Evolutionary conservation across 768 basidiomycete genomes (phyloP).

Genomic region (Royoungia palumana): DNA sequence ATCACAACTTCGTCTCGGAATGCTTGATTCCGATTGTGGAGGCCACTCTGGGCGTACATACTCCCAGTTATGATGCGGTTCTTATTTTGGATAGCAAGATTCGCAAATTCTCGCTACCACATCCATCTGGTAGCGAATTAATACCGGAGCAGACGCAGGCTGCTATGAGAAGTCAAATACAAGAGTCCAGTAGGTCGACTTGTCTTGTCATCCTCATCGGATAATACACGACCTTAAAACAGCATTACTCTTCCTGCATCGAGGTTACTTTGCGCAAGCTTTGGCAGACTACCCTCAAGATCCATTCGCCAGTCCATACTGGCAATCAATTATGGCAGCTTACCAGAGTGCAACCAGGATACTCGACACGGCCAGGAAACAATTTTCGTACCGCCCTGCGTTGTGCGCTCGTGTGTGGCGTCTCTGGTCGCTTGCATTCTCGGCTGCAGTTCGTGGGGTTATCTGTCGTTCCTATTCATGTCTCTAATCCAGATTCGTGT

Average conservation of each 20-base stretch:
- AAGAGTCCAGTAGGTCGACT: slow-evolving; percentile 39
- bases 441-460: slow-evolving; percentile 44
- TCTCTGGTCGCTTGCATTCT: slow-evolving; percentile 57
- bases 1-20: slow-evolving; percentile 38
- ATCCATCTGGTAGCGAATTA: slow-evolving; percentile 18
- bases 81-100: slow-evolving; percentile 51
- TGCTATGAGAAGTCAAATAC: slow-evolving; percentile 43
- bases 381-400: slow-evolving; percentile 42
- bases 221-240: background rate
- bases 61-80: slow-evolving; percentile 45
- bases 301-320: slow-evolving; percentile 46
- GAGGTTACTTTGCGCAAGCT: slow-evolving; percentile 56
- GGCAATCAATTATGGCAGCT: slow-evolving; percentile 49
- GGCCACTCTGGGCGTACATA: slow-evolving; percentile 38
- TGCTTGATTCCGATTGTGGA: slow-evolving; percentile 44
- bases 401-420: slow-evolving; percentile 53
- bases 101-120: slow-evolving; percentile 34
- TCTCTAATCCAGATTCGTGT: background rate
- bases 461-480: background rate
- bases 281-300: slow-evolving; percentile 46
- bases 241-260: slow-evolving; percentile 56
- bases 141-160: slow-evolving; percentile 41
- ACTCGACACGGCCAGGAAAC: slow-evolving; percentile 38
- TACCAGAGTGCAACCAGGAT: slow-evolving; percentile 51
- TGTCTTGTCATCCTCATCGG: background rate